Evolutionary conservation across 345 rosid species (phyloP), one percentile per base, ranked within the genome.

Genomic region (Populus tremula): DNA sequence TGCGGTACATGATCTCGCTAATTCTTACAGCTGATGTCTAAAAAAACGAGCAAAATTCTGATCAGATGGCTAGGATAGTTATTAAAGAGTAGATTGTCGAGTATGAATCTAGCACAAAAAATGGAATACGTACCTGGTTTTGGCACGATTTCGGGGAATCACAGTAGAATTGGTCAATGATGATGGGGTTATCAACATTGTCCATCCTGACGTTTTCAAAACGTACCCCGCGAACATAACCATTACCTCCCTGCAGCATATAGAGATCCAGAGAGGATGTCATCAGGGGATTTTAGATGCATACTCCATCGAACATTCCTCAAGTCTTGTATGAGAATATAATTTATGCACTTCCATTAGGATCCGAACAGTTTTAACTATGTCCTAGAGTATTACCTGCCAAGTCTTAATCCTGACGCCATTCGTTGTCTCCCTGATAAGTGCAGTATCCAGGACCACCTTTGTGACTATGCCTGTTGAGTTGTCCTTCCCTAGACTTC

Each of bases 371-470:
- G 14, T 20, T 49, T 36, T 50, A 54, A 20, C 33, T 20, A 62
- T 63, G 27, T 64, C 11, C 14, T 54, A 25, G 5, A 53, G 45
- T 70, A 62, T 82, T 87, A 93, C 99, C 99, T 96, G 99, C 97
- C 97, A 96, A 54, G 99, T 93, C 83, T 96, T 96, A 76, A 96
- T 96, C 86, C 99, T 91, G 79, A 96, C 87, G 62, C 99, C 99
- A 77, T 92, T 96, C 31, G 92, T 86, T 49, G 99, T 90, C 79
- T 93, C 93, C 59, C 79, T 86, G 72, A 96, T 81, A 53, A 85
- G 78, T 66, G 98, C 98, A 69, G 97, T 91, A 84, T 96, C 97
- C 83, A 96, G 76, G 74, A 96, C 94, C 76, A 96, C 93, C 82
- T 92, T 92, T 36, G 94, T 70, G 70, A 96, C 99, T 16, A 86